These are phyloP conservation scores for Komagataella pseudopastoris DNA, from an alignment of 805 yeast genomes.

Conservation along the genomic window DNA sequence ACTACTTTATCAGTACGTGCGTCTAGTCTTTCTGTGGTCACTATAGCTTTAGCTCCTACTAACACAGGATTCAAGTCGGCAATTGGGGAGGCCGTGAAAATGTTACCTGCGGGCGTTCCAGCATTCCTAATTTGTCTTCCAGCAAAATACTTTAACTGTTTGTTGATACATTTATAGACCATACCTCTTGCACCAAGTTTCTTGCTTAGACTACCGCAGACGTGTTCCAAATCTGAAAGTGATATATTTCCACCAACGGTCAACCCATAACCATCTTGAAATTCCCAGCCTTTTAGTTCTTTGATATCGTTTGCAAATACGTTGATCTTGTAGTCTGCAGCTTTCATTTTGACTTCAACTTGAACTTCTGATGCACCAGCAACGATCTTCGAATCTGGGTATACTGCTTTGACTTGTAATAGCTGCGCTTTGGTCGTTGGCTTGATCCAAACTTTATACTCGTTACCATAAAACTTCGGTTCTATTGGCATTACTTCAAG, in stretches of 20 bases:
- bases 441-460: slow-evolving; percentile 27
- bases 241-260: slow-evolving; percentile 28
- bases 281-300: slow-evolving; percentile 22
- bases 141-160: slow-evolving; percentile 31
- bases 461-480: slow-evolving; percentile 23
- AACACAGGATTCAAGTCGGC: slow-evolving; percentile 33
- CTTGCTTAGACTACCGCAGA: slow-evolving; percentile 17
- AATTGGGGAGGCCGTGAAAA: slow-evolving; percentile 36
- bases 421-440: slow-evolving; percentile 26
- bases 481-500: slow-evolving; percentile 12
- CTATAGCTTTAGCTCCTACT: slow-evolving; percentile 25
- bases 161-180: slow-evolving; percentile 21
- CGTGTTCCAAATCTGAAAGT: slow-evolving; percentile 22
- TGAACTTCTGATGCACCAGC: slow-evolving; percentile 36
- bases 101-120: slow-evolving; percentile 35
- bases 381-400: slow-evolving; percentile 25
- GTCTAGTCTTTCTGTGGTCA: slow-evolving; percentile 20
- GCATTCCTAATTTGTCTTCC: slow-evolving; percentile 35
- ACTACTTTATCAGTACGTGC: slow-evolving; percentile 11
- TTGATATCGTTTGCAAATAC: slow-evolving; percentile 28
- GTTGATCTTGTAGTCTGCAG: slow-evolving; percentile 23
- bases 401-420: slow-evolving; percentile 16
- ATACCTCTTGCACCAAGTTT: slow-evolving; percentile 17
- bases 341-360: slow-evolving; percentile 29
- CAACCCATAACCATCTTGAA: slow-evolving; percentile 26